These are phyloP conservation scores for Cicer bijugum DNA, from an alignment of 306 rosid genomes.

Conservation along the genomic window DNA sequence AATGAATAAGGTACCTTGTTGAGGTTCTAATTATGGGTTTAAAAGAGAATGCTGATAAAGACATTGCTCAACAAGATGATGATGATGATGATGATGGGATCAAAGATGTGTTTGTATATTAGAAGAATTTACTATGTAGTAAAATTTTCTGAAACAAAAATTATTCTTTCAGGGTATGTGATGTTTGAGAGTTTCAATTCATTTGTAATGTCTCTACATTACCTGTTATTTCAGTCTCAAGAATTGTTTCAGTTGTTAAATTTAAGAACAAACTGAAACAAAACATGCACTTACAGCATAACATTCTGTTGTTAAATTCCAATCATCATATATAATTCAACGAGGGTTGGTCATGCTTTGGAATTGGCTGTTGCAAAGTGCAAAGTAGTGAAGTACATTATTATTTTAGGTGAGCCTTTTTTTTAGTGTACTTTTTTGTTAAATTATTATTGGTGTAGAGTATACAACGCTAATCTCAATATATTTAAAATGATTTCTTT, in stretches of 20 bases:
- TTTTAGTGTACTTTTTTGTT: too few species aligned
- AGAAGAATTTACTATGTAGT: too few species aligned
- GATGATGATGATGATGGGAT: too few species aligned
- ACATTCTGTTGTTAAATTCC: constrained; percentile 12
- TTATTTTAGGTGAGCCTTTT: too few species aligned
- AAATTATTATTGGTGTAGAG: too few species aligned
- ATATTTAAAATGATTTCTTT: too few species aligned
- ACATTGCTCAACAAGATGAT: constrained; percentile 37
- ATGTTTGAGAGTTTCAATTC: too few species aligned
- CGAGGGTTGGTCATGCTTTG: constrained; percentile 1
- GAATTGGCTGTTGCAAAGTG: not conserved
- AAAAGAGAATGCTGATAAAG: constrained; percentile 45
- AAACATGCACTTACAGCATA: not conserved
- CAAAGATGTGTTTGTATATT: too few species aligned
- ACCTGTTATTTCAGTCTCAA: not conserved
- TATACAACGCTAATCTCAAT: too few species aligned
- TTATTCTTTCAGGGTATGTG: too few species aligned
- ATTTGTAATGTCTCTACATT: constrained; percentile 1
- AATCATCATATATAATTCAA: constrained; percentile 5
- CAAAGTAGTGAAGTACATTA: not conserved
- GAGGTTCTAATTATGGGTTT: constrained; percentile 50
- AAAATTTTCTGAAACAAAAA: too few species aligned
- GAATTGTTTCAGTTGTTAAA: constrained; percentile 3
- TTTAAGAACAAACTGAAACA: not conserved
- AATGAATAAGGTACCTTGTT: constrained; percentile 49